phyloP scores from a whole-genome alignment of 306 rosid genomes.

The Hippophae rhamnoides region DNA sequence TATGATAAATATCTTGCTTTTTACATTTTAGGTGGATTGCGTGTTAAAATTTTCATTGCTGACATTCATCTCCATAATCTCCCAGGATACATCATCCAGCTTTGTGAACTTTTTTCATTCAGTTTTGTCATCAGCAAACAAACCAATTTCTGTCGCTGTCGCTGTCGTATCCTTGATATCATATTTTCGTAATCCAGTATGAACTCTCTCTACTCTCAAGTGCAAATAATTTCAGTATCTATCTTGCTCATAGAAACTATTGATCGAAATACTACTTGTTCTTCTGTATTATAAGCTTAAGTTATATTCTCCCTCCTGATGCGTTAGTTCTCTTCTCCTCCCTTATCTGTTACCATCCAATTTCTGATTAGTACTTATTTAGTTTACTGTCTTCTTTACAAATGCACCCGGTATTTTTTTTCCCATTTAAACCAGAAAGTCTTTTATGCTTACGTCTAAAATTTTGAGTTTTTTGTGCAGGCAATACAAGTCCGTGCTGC shows the following conservation, averaged over 20 bases:
- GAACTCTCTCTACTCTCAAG: slow-evolving; percentile 24
- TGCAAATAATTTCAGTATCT: slow-evolving; percentile 2
- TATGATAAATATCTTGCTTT: slow-evolving; percentile 6
- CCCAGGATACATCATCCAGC: slow-evolving; percentile 57
- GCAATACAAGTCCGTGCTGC: slow-evolving; percentile 76
- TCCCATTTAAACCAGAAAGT: too few relatives aligned
- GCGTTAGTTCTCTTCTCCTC: too few relatives aligned
- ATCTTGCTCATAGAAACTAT: neutral
- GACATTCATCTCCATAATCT: slow-evolving; percentile 20
- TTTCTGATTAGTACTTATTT: neutral
- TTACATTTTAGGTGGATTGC: slow-evolving; percentile 8
- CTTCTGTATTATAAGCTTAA: neutral
- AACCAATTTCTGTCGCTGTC: slow-evolving; percentile 54
- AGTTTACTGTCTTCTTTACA: neutral
- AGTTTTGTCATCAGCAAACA: slow-evolving; percentile 49
- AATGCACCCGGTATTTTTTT: too few relatives aligned
- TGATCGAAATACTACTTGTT: neutral
- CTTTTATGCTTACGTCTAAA: slow-evolving; percentile 4
- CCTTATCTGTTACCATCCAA: neutral
- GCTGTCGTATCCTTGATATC: slow-evolving; percentile 67
- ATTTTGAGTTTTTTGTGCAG: slow-evolving; percentile 34
- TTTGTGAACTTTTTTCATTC: slow-evolving; percentile 70
- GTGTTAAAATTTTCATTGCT: slow-evolving; percentile 15
- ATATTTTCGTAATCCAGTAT: slow-evolving; percentile 63
- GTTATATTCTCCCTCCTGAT: too few relatives aligned